Evolutionary conservation across 2,329 filamentous ascomycete species (phyloP).

Genomic region (Sodiomyces alkalinus): DNA sequence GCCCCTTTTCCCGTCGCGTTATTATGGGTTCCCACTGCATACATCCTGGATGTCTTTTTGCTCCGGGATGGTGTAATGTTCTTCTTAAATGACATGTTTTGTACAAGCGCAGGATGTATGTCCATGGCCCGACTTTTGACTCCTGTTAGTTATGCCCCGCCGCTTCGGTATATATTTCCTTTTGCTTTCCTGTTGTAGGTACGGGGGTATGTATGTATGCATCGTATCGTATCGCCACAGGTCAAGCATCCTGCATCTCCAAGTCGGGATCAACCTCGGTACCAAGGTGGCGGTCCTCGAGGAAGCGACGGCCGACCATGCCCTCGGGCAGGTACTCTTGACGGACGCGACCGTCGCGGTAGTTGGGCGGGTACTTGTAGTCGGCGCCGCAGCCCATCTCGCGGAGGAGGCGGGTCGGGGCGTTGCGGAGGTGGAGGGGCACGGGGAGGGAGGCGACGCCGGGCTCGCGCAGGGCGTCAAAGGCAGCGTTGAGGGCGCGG

Average conservation of each 20-base stretch:
- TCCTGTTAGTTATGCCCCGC: too few species aligned
- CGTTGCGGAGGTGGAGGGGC: slow-evolving; percentile 79
- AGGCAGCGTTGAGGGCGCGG: slow-evolving; percentile 65
- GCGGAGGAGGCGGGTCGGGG: slow-evolving; percentile 83
- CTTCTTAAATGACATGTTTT: too few species aligned
- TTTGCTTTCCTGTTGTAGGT: too few species aligned
- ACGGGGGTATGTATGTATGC: too few species aligned
- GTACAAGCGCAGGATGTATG: too few species aligned
- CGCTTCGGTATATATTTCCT: too few species aligned
- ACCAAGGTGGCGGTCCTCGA: slow-evolving; percentile 70
- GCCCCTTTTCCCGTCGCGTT: too few species aligned
- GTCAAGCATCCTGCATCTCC: slow-evolving; percentile 20
- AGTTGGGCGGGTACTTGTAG: slow-evolving; percentile 96
- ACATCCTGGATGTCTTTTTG: too few species aligned
- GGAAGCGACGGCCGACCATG: slow-evolving; percentile 53
- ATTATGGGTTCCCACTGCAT: too few species aligned
- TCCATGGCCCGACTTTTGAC: too few species aligned
- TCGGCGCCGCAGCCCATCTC: slow-evolving; percentile 80
- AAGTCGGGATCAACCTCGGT: slow-evolving; percentile 60
- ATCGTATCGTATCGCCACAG: too few species aligned
- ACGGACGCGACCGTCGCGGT: slow-evolving; percentile 60
- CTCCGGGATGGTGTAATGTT: too few species aligned
- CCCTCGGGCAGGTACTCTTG: slow-evolving; percentile 85
- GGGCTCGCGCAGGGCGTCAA: slow-evolving; percentile 64
- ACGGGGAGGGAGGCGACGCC: slow-evolving; percentile 71